Evolutionary conservation across 2,329 filamentous ascomycete genomes (phyloP).

Genomic region (Beauveria asiatica): DNA sequence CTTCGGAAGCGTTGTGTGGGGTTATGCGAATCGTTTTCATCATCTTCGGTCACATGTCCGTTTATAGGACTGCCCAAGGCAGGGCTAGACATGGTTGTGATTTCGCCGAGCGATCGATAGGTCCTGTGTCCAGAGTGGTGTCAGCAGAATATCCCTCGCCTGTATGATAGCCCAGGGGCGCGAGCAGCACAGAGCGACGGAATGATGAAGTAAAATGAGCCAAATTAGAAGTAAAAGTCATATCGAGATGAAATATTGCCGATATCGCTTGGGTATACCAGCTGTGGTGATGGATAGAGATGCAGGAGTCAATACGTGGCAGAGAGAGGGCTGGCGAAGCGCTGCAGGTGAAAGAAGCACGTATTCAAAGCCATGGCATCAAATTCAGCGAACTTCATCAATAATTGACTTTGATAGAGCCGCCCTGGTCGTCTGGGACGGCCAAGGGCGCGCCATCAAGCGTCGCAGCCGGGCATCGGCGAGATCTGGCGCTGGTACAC

Average conservation of each 20-base stretch:
- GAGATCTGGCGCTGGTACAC: slow-evolving; percentile 20
- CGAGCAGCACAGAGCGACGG: not conserved
- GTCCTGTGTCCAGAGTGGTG: slow-evolving; percentile 23
- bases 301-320: not conserved
- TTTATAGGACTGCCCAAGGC: slow-evolving; percentile 55
- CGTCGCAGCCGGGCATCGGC: not conserved
- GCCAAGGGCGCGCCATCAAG: not conserved
- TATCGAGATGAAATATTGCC: slow-evolving; percentile 1
- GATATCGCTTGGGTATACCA: not conserved
- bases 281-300: slow-evolving; percentile 1
- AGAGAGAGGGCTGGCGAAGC: not conserved
- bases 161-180: not conserved
- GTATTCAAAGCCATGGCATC: not conserved
- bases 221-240: not conserved
- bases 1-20: slow-evolving; percentile 26
- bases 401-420: not conserved
- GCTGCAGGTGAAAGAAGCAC: not conserved
- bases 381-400: not conserved
- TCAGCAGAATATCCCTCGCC: slow-evolving; percentile 24
- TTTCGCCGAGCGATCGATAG: slow-evolving; percentile 51
- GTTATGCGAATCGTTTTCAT: slow-evolving; percentile 32
- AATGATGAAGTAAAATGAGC: not conserved
- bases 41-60: slow-evolving; percentile 52
- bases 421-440: not conserved
- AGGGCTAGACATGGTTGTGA: slow-evolving; percentile 56